Percentiles rank a stretch among this genome's conserved stretches.
Conservation (phyloP, 768 basidiomycete species). For the Tephrocybe rancida region DNA sequence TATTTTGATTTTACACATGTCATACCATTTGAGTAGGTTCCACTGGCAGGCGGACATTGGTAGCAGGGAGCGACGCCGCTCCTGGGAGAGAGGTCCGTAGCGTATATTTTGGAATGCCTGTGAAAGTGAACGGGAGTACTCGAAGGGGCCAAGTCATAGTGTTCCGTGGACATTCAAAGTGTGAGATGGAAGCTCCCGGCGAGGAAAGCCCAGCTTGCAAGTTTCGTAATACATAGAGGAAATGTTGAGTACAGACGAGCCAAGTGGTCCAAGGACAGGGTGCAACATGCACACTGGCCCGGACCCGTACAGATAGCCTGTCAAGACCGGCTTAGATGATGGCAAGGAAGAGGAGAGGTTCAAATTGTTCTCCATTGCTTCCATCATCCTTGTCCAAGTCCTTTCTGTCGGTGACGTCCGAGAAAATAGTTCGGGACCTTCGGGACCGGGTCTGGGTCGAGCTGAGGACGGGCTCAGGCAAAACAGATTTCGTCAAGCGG, state of each 20-base stretch:
- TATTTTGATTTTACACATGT: neutral
- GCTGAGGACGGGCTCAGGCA: neutral
- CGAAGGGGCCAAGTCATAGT: neutral
- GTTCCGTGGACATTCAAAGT: neutral
- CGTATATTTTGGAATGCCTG: constrained; percentile 3
- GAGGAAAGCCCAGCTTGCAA: constrained; percentile 4
- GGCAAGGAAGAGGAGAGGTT: neutral
- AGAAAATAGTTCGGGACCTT: too few relatives aligned
- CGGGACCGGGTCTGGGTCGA: too few relatives aligned
- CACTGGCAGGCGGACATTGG: constrained; percentile 7
- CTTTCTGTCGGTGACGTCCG: neutral
- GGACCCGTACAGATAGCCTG: neutral
- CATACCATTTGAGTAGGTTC: constrained; percentile 2
- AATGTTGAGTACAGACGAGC: neutral
- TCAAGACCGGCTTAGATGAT: neutral
- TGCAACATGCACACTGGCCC: too few relatives aligned
- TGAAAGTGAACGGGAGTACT: neutral
- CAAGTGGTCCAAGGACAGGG: neutral
- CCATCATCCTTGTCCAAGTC: neutral
- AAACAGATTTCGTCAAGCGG: neutral
- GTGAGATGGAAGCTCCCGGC: constrained; percentile 1
- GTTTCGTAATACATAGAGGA: neutral
- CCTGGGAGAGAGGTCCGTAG: constrained; percentile 6
- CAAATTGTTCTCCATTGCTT: constrained; percentile 4
- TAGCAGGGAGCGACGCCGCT: constrained; percentile 9